These are phyloP conservation scores for Ascochyta lentis DNA, from an alignment of 2,329 filamentous ascomycete species.

Conservation along the genomic window DNA sequence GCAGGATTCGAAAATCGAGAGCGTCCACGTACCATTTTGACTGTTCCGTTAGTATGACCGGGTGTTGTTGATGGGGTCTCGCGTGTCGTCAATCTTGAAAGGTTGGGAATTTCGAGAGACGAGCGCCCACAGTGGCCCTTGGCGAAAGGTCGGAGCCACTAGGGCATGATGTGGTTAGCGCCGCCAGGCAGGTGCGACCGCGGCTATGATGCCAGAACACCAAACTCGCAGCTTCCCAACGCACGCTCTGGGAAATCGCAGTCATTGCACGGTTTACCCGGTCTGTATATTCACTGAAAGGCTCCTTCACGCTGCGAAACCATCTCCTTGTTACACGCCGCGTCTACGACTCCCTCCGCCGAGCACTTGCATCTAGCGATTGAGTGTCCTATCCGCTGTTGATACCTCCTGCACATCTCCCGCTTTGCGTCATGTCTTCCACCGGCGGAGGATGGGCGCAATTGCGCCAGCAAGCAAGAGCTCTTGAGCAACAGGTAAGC, in stretches of 20 bases:
- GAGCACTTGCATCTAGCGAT: background rate
- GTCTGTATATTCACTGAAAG: too few species aligned
- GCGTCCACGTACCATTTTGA: conserved; percentile 48
- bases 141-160: conserved; percentile 16
- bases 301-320: background rate
- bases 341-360: background rate
- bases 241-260: background rate
- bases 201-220: conserved; percentile 31
- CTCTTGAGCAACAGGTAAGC: conserved; percentile 85
- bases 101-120: background rate
- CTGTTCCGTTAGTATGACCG: conserved; percentile 46
- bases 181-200: conserved; percentile 17
- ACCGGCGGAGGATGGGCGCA: conserved; percentile 77
- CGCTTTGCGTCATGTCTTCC: conserved; percentile 42
- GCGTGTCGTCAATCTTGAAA: conserved; percentile 45
- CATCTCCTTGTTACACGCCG: background rate
- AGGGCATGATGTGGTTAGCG: conserved; percentile 8
- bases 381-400: background rate
- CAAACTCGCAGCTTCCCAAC: background rate
- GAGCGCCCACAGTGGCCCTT: conserved; percentile 30
- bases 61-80: conserved; percentile 46
- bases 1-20: conserved; percentile 21
- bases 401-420: background rate
- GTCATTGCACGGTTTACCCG: background rate
- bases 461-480: conserved; percentile 88